These are phyloP conservation scores for Grifola frondosa DNA, from an alignment of 1,284 basidiomycete genomes.

Conservation along the genomic window DNA sequence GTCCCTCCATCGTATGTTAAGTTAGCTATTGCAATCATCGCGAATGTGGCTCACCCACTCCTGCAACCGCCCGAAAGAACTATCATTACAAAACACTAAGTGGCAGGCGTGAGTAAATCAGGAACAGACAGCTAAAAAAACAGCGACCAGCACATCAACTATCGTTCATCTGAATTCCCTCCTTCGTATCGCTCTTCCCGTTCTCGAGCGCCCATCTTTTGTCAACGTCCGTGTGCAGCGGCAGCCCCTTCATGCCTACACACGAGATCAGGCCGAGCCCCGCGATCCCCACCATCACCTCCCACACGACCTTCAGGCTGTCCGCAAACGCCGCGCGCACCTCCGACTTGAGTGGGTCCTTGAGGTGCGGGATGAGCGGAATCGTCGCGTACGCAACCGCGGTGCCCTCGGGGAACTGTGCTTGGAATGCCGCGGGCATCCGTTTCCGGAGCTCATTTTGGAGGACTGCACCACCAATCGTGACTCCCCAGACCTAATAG, in stretches of 20 bases:
- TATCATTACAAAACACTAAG: too few relatives aligned
- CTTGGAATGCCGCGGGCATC: conserved; percentile 25
- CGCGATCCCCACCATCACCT: conserved; percentile 27
- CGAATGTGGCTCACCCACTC: too few relatives aligned
- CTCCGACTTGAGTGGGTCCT: conserved; percentile 23
- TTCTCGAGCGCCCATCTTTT: conserved; percentile 27
- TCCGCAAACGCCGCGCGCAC: conserved; percentile 32
- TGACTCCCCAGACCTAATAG: conserved; percentile 35
- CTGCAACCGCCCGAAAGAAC: too few relatives aligned
- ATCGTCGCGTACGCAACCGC: conserved; percentile 33
- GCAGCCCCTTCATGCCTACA: conserved; percentile 34
- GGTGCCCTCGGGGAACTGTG: conserved; percentile 18
- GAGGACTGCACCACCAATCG: conserved; percentile 29
- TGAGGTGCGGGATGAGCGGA: conserved; percentile 25
- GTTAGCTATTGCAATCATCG: too few relatives aligned
- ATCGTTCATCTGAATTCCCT: too few relatives aligned
- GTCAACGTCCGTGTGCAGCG: conserved; percentile 33
- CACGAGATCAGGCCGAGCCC: conserved; percentile 27
- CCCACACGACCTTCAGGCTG: conserved; percentile 30
- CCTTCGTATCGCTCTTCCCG: conserved; percentile 16
- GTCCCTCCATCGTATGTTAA: too few relatives aligned
- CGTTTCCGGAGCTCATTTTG: conserved; percentile 29
- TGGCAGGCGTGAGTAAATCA: too few relatives aligned
- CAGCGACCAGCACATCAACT: too few relatives aligned
- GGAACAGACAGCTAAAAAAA: too few relatives aligned